Percentiles rank a stretch among this genome's conserved stretches.
Evolutionary conservation across 2,329 filamentous ascomycete species (phyloP).

Genomic region (Ophiocordyceps camponoti-leonardi): DNA sequence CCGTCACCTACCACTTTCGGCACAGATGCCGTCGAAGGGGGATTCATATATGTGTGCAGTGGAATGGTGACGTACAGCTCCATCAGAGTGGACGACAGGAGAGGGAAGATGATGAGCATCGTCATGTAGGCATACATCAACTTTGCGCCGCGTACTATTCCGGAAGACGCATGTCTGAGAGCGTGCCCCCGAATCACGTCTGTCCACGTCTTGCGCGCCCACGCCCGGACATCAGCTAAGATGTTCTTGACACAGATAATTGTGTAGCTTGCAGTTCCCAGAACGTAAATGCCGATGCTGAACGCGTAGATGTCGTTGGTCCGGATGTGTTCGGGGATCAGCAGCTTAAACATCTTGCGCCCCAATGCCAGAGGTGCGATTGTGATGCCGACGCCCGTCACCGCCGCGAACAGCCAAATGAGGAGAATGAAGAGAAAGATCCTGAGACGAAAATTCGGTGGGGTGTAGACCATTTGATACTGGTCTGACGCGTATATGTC

Average conservation of each 20-base stretch:
- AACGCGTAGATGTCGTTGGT: conserved; percentile 97
- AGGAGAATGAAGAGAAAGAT: conserved; percentile 74
- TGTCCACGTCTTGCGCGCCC: conserved; percentile 7
- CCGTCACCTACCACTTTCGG: conserved; percentile 9
- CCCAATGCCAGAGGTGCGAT: conserved; percentile 78
- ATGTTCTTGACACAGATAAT: conserved; percentile 31
- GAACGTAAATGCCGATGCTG: conserved; percentile 70
- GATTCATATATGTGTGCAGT: conserved; percentile 59
- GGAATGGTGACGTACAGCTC: conserved; percentile 85
- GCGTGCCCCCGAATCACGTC: conserved; percentile 8
- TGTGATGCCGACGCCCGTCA: conserved; percentile 71
- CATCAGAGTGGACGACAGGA: conserved; percentile 60
- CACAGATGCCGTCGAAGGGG: conserved; percentile 12
- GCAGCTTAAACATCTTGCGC: conserved; percentile 53
- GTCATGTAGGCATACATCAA: conserved; percentile 61
- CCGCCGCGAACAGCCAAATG: conserved; percentile 85
- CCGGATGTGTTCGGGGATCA: conserved; percentile 53
- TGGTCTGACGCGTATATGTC: conserved; percentile 38
- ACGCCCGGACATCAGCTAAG: conserved; percentile 13
- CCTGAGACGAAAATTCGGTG: conserved; percentile 65
- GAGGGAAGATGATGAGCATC: conserved; percentile 63
- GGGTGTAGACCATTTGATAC: conserved; percentile 63
- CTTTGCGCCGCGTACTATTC: conserved; percentile 17
- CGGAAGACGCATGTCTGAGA: conserved; percentile 9
- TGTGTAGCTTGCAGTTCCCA: conserved; percentile 52